phyloP scores from a whole-genome alignment of 352 stramenopile genomes.

The Phytopythium mirpurense region DNA sequence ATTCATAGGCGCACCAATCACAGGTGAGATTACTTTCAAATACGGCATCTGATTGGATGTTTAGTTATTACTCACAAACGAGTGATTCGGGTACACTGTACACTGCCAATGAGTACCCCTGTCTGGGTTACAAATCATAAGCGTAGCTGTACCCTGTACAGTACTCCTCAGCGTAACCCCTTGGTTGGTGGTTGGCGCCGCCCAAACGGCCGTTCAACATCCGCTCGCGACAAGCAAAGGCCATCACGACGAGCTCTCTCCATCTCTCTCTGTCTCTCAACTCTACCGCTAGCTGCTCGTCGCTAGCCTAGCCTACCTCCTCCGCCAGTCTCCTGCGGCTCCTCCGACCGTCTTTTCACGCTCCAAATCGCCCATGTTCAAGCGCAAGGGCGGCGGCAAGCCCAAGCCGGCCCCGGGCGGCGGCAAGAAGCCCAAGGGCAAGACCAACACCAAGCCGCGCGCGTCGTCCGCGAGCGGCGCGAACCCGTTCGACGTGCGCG shows the following conservation, averaged over 20 bases:
- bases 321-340: neutral
- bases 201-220: constrained; percentile 8
- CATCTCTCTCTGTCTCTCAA: neutral
- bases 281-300: neutral
- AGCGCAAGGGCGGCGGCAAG: constrained; percentile 42
- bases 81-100: too few relatives aligned
- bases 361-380: constrained; percentile 20
- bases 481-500: constrained; percentile 91
- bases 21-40: too few relatives aligned
- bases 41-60: too few relatives aligned
- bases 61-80: too few relatives aligned
- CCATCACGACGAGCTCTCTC: neutral
- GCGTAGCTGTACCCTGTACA: neutral
- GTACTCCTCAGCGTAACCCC: neutral
- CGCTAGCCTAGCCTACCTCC: neutral
- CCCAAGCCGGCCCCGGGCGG: constrained; percentile 10
- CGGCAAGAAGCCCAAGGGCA: constrained; percentile 6
- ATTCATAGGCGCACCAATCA: neutral
- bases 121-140: too few relatives aligned
- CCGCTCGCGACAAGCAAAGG: neutral
- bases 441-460: constrained; percentile 16
- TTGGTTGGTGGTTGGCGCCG: constrained; percentile 5
- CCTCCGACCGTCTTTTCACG: neutral
- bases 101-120: too few relatives aligned
- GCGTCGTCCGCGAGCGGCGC: constrained; percentile 22